These are phyloP conservation scores for Sporothrix humicola DNA, from an alignment of 2,329 filamentous ascomycete species.

Conservation along the genomic window DNA sequence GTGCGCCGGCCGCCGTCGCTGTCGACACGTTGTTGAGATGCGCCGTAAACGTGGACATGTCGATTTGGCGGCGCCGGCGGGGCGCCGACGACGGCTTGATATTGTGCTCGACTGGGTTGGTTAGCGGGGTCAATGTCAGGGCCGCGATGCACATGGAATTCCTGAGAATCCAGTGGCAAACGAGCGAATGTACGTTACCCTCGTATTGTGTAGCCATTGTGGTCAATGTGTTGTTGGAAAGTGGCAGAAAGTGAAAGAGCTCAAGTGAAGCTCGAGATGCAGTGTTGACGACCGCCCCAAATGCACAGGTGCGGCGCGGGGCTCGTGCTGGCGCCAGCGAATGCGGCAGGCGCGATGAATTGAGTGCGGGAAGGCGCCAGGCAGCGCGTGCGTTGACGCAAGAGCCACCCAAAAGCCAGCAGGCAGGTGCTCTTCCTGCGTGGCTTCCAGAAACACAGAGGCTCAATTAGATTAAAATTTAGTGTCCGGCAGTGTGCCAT, in stretches of 20 bases:
- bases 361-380: slow-evolving; percentile 12
- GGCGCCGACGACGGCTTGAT: slow-evolving; percentile 55
- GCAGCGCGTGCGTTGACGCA: slow-evolving; percentile 31
- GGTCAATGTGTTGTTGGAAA: slow-evolving; percentile 17
- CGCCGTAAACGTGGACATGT: slow-evolving; percentile 68
- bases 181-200: slow-evolving; percentile 46
- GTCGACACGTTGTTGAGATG: slow-evolving; percentile 60
- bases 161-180: not conserved
- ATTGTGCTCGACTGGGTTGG: slow-evolving; percentile 65
- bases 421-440: slow-evolving; percentile 17
- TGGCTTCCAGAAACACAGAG: not conserved
- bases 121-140: not conserved
- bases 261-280: slow-evolving; percentile 12
- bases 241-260: not conserved
- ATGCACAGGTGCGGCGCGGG: slow-evolving; percentile 21
- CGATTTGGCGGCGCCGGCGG: slow-evolving; percentile 59
- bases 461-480: slow-evolving; percentile 18
- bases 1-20: slow-evolving; percentile 41
- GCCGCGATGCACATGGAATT: not conserved
- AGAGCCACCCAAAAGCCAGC: slow-evolving; percentile 23
- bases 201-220: slow-evolving; percentile 65
- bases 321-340: slow-evolving; percentile 6
- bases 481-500: not conserved
- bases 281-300: not conserved
- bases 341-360: not conserved